Evolutionary conservation across 345 rosid genomes (phyloP).

Genomic region (Populus simonii): DNA sequence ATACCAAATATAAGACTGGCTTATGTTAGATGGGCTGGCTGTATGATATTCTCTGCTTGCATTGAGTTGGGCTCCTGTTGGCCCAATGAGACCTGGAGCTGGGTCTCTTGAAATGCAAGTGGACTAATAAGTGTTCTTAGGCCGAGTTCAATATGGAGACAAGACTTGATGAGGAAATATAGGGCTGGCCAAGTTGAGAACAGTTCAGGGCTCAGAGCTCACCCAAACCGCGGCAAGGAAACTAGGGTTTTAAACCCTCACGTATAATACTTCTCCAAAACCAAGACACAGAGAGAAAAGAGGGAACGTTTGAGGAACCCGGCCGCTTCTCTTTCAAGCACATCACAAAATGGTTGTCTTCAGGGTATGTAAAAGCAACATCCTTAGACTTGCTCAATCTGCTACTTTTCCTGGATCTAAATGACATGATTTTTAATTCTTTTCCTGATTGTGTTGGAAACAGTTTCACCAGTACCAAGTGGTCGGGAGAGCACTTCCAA

Average conservation of each 20-base stretch:
- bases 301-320: not conserved
- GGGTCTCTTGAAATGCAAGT: not conserved
- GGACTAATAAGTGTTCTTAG: not conserved
- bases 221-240: not conserved
- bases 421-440: not conserved
- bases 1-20: too few species aligned
- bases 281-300: not conserved
- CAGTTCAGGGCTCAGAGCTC: not conserved
- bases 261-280: not conserved
- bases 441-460: not conserved
- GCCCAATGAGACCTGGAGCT: not conserved
- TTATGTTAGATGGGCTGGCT: not conserved
- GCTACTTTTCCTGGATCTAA: not conserved
- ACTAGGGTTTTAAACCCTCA: not conserved
- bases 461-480: constrained; percentile 69
- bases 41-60: not conserved
- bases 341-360: not conserved
- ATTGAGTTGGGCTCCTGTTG: not conserved
- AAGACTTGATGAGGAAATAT: not conserved
- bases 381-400: too few species aligned
- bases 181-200: not conserved
- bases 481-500: constrained; percentile 65
- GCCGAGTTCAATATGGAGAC: not conserved
- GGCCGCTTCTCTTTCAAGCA: not conserved
- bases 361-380: not conserved